Base-by-base conservation (phyloP, 352 stramenopile genomes). In the Phytopythium oedochilum region DNA sequence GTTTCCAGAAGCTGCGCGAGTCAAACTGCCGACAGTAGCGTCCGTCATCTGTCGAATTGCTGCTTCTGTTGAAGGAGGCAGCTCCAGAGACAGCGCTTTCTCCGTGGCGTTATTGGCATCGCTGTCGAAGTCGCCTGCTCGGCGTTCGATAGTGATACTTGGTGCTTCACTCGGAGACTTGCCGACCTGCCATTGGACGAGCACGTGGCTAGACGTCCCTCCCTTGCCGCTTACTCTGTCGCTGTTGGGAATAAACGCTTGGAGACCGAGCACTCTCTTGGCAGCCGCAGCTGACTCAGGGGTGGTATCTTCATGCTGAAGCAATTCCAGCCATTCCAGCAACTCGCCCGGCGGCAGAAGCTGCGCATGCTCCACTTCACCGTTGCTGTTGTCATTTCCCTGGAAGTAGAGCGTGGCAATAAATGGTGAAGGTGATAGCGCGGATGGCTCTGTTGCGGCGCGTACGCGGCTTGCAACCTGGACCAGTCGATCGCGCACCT, bases 401-500 rank as follows among this genome's bases (percentile, higher is more conserved):
- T 43, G 59, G 14, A 57, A 47, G 43, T 62, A 49, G 4, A 61
- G n/a, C 25, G 55, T 23, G 3, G 59, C 66, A n/a, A 68, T 60
- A 32, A 40, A 61, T 17, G 49, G 55, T 9, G 35, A 29, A 5
- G 7, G 6, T 5, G 12, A 34, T 12, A 36, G 35, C 8, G 25
- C 11, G 3, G 31, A n/a, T 7, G 12, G 46, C 20, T 9, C 29
- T 47, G 55, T 68, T 2, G 32, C 43, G 6, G 55, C 47, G n/a
- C 53, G 44, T 43, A 57, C 66, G 40, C 43, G 50, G 7, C 60
- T 66, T 10, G 70, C 54, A 10, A 86, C 42, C 5, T 68, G 68
- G 11, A 72, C 53, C 55, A 86, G 78, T 28, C 75, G 61, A n/a
- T 86, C 75, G 1, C 68, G 60, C 23, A 79, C 67, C 49, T 73